A percentile compares a stretch with the other conserved stretches of the same genome.
Evolutionary conservation across 148 eudicot genomes (phyloP).

Genomic region (Vaccinium myrtillus): DNA sequence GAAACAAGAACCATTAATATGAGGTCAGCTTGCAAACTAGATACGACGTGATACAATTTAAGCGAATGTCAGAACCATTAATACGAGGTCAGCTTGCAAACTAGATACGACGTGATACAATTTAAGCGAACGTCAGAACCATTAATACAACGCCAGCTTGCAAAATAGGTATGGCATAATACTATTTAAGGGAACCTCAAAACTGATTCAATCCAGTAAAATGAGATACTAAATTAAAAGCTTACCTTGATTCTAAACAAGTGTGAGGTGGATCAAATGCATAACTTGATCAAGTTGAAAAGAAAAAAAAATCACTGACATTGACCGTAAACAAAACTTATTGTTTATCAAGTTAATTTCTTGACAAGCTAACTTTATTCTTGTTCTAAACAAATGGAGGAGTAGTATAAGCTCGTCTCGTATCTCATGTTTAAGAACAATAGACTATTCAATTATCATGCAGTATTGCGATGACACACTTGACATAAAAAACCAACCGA

Average conservation of each 20-base stretch:
- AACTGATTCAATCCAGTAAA: background rate
- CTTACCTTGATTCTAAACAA: slow-evolving; percentile 1
- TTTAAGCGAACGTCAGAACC: background rate
- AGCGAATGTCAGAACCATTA: background rate
- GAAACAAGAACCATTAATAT: slow-evolving; percentile 12
- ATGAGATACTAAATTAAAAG: background rate
- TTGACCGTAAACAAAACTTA: background rate
- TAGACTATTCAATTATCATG: background rate
- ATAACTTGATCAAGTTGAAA: background rate
- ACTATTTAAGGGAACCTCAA: background rate
- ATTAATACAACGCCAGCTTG: background rate
- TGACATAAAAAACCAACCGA: background rate
- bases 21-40: slow-evolving; percentile 16
- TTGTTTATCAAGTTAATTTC: background rate
- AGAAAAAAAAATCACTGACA: background rate
- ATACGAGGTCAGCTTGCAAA: background rate
- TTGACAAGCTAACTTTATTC: background rate
- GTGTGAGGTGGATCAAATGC: background rate
- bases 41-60: background rate
- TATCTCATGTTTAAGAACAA: background rate
- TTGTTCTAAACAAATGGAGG: background rate
- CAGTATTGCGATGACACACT: background rate
- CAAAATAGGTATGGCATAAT: background rate
- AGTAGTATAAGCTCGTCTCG: background rate
- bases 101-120: background rate